phyloP scores from a whole-genome alignment of 306 rosid genomes.

The Medicago truncatula region DNA sequence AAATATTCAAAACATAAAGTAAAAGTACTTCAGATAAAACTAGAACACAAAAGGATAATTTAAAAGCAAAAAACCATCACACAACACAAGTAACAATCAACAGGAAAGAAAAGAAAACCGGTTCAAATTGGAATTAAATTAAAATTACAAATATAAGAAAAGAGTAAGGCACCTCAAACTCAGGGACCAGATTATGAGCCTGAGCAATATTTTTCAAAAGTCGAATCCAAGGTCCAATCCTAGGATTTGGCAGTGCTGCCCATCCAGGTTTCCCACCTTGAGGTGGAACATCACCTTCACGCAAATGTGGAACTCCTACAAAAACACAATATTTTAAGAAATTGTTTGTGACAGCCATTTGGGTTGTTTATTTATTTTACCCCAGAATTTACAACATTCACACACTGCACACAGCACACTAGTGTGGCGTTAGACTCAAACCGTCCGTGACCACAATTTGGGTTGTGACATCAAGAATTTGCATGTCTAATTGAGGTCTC shows the following conservation, averaged over 20 bases:
- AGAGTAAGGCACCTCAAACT: constrained; percentile 72
- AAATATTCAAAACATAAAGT: background rate
- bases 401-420: too few relatives aligned
- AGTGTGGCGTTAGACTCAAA: too few relatives aligned
- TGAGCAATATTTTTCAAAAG: constrained; percentile 69
- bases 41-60: too few relatives aligned
- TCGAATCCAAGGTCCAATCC: constrained; percentile 93
- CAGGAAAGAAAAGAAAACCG: background rate
- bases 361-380: too few relatives aligned
- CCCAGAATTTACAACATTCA: too few relatives aligned
- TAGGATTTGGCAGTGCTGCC: constrained; percentile 82
- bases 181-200: constrained; percentile 78
- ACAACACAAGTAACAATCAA: constrained; percentile 30
- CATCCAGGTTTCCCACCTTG: constrained; percentile 97
- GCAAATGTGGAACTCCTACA: constrained; percentile 91
- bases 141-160: background rate
- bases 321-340: background rate
- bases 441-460: background rate
- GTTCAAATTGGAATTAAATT: constrained; percentile 5
- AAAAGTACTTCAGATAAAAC: too few relatives aligned
- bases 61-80: background rate
- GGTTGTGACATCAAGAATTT: background rate
- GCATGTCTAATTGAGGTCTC: background rate
- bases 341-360: background rate
- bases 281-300: constrained; percentile 81